Conservation (phyloP, 805 yeast genomes). For the Hanseniaspora guilliermondii region DNA sequence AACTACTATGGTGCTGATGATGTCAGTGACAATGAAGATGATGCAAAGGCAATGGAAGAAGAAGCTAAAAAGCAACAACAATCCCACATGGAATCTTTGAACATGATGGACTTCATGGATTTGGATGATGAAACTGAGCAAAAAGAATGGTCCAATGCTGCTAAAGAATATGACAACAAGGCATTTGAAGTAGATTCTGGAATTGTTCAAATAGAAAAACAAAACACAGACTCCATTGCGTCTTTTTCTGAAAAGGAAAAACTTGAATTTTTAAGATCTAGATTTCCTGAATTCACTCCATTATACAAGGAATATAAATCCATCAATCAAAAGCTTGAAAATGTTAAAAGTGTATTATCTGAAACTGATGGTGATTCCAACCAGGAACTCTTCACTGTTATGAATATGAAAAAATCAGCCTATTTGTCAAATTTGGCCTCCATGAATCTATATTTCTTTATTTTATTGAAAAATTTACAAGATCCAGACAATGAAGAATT, state of each 20-base stretch:
- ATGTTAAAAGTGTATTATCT: slow-evolving; percentile 24
- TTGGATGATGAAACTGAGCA: slow-evolving; percentile 51
- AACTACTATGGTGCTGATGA: slow-evolving; percentile 45
- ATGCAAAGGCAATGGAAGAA: slow-evolving; percentile 63
- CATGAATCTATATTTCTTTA: slow-evolving; percentile 63
- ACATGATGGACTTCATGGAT: slow-evolving; percentile 63
- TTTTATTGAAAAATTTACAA: slow-evolving; percentile 47
- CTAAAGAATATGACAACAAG: slow-evolving; percentile 35
- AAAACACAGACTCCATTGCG: slow-evolving; percentile 35
- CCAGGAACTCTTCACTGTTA: slow-evolving; percentile 19
- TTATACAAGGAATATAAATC: slow-evolving; percentile 47
- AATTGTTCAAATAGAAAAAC: slow-evolving; percentile 23
- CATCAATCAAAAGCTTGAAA: slow-evolving; percentile 34
- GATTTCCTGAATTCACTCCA: slow-evolving; percentile 78
- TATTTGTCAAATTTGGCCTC: slow-evolving; percentile 67
- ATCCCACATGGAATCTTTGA: slow-evolving; percentile 60
- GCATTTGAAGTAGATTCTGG: slow-evolving; percentile 26
- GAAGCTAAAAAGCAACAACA: slow-evolving; percentile 84
- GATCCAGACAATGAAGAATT: slow-evolving; percentile 39
- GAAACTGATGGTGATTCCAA: slow-evolving; percentile 3
- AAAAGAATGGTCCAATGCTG: slow-evolving; percentile 58
- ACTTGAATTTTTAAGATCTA: slow-evolving; percentile 40
- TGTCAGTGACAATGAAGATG: slow-evolving; percentile 46
- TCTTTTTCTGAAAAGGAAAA: slow-evolving; percentile 43
- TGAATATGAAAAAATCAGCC: slow-evolving; percentile 49